Conservation (phyloP, 441 rosid species). For the Raphanus hybrid region DNA sequence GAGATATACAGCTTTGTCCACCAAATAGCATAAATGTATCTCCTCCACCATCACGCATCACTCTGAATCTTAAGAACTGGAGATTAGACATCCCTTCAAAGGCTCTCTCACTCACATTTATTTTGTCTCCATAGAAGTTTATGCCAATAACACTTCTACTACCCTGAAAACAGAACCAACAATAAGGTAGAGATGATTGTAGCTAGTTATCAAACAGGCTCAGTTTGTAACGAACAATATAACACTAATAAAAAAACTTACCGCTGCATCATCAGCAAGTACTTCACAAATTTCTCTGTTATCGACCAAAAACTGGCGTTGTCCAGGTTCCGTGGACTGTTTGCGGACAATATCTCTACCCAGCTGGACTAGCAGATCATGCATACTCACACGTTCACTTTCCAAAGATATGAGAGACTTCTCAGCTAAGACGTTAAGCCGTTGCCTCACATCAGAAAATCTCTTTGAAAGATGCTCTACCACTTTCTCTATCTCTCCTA, state of each 20-base stretch:
- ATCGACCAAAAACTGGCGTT: slow-evolving; percentile 2
- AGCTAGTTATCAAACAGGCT: neutral
- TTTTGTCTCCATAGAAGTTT: neutral
- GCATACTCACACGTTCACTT: no score
- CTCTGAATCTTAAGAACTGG: neutral
- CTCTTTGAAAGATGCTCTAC: neutral
- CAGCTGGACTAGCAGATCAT: no score
- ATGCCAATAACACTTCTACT: neutral
- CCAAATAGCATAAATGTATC: neutral
- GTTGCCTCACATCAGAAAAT: neutral
- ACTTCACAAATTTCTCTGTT: neutral
- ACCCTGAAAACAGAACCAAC: neutral
- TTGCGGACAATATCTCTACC: neutral
- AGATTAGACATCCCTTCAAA: slow-evolving; percentile 17
- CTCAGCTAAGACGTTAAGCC: no score
- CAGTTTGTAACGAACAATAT: neutral
- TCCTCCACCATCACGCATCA: neutral
- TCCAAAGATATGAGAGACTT: no score
- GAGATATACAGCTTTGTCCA: no score
- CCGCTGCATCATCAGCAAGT: neutral
- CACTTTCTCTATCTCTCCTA: accelerated
- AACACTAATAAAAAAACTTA: neutral
- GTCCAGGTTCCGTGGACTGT: neutral
- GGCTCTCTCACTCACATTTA: neutral
- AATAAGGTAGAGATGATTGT: neutral